Evolutionary conservation across 345 rosid genomes (phyloP).

Genomic region (Eucalyptus sideroxylon): DNA sequence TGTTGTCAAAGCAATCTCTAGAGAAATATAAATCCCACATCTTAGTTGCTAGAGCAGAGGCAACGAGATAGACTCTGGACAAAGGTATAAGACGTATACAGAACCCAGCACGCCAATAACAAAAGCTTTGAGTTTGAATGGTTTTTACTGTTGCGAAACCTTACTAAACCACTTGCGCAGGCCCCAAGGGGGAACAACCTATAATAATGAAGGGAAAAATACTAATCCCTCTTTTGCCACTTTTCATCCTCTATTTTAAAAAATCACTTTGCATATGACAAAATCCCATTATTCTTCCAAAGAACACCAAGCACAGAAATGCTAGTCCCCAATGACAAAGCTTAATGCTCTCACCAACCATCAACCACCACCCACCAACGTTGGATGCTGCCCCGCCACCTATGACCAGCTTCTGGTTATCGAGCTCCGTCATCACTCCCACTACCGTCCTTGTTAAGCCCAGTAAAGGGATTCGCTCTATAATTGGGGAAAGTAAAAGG

Average conservation of each 20-base stretch:
- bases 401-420: background rate
- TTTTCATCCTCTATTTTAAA: background rate
- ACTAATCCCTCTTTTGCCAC: background rate
- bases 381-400: background rate
- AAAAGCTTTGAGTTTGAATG: background rate
- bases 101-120: background rate
- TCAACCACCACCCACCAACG: background rate
- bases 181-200: background rate
- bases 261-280: background rate
- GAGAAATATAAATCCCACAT: background rate
- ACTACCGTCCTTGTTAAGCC: background rate
- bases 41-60: background rate
- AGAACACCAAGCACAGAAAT: background rate
- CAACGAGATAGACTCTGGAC: background rate
- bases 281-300: background rate
- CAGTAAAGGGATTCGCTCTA: too few species aligned
- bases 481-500: too few species aligned
- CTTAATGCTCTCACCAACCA: background rate
- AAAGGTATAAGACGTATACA: background rate
- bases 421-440: background rate
- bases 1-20: background rate
- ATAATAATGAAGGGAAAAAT: background rate
- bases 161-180: background rate
- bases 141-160: background rate
- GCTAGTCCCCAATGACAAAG: background rate